Base-by-base conservation (phyloP, 768 basidiomycete species). In the Xerocomellus amylosporus region DNA sequence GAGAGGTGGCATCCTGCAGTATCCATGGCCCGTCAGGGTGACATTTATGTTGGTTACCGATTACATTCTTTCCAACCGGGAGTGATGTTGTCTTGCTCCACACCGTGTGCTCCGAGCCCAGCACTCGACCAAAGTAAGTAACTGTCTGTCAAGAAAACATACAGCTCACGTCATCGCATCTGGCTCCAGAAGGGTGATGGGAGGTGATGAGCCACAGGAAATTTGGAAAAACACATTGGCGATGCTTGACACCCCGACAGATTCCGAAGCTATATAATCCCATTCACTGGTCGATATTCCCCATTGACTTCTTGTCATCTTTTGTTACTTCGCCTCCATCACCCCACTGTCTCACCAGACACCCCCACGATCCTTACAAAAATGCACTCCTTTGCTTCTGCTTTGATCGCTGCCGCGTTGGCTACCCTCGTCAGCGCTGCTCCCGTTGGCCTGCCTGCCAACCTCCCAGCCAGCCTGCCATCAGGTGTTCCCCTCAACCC, bases 331-430 rank as follows among this genome's bases (percentile, higher is more conserved):
- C 8, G 26, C 26, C 5, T 26, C 26, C 1, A 26, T 5, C 26
- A 31, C 8, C 46, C 20, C 19, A 40, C 45, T 19, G 36, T 68
- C 60, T 53, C 41, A 46, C 38, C 49, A 54, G 59, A 62, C 58
- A 54, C 58, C 62, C 57, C 56, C 60, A 69, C 72, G 53, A 52
- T 74, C 71, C 33, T 69, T 74, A 66, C 54, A 57, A 66, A 65
- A 54, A 76, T 76, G 75, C 67, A 60, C 64, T 74, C 71, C 51
- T 72, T 73, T 46, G 36, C 66, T 49, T 49, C 59, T 52, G 44
- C 59, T 60, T 47, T 70, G 58, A 45, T 68, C 47, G 51, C 60
- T 54, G 62, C 65, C 22, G 59, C 73, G 45, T 65, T 75, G 50
- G 65, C 65, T 51, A 53, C 67, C 50, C 46, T 72, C 56, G 44